A percentile compares a stretch with the other conserved stretches of the same genome.
phyloP scores from a whole-genome alignment of 768 basidiomycete species.

The Mycena metata region DNA sequence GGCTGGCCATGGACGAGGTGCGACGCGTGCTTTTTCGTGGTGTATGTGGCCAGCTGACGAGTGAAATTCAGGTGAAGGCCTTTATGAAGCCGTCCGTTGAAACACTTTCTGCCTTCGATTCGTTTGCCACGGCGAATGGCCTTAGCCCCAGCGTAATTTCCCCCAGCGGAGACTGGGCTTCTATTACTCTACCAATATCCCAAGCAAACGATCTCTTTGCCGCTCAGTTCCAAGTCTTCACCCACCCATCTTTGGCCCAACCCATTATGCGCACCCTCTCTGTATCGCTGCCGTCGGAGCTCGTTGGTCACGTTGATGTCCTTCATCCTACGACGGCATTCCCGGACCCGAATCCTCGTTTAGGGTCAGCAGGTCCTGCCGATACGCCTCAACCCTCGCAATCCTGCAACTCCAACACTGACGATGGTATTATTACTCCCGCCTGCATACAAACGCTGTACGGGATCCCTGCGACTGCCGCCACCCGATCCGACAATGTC shows the following conservation, averaged over 20 bases:
- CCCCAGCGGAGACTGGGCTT: conserved; percentile 17
- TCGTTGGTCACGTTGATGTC: conserved; percentile 26
- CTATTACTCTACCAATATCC: conserved; percentile 14
- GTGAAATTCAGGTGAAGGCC: background rate
- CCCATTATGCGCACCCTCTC: conserved; percentile 15
- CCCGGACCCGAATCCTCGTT: background rate
- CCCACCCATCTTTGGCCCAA: background rate
- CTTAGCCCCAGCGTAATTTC: conserved; percentile 13
- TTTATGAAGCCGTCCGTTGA: conserved; percentile 7
- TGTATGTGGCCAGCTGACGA: background rate
- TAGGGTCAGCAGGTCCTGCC: background rate
- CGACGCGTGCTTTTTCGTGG: background rate
- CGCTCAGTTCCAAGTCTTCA: conserved; percentile 9
- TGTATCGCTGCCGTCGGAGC: conserved; percentile 19
- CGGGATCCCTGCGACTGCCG: conserved; percentile 3
- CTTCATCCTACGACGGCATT: conserved; percentile 18
- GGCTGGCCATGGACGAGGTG: conserved; percentile 13
- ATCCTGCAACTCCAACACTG: conserved; percentile 14
- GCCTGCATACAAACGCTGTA: conserved; percentile 11
- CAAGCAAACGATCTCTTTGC: conserved; percentile 20
- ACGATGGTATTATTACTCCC: conserved; percentile 4
- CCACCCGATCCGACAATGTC: background rate
- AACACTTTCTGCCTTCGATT: conserved; percentile 4
- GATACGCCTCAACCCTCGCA: background rate
- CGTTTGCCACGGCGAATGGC: conserved; percentile 12